Evolutionary conservation across 1,139 yeast genomes (phyloP), one percentile per base, ranked within the genome.

Genomic region (Pichia norvegensis): DNA sequence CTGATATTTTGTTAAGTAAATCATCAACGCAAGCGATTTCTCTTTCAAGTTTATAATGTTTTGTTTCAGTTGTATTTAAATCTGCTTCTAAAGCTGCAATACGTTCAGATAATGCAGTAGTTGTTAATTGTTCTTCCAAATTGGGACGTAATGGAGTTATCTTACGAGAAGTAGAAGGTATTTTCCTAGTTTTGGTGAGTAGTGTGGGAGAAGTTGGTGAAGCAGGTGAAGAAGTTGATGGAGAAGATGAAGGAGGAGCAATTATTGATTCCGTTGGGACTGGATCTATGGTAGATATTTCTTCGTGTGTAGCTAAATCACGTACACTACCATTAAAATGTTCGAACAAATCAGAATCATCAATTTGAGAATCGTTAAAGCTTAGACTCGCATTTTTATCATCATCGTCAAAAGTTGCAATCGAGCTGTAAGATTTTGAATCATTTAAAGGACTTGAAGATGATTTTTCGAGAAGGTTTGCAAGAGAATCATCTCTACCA

Each of bases 11-110:
- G 47, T 14, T 3, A 3, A 51, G 4, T 27, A 61, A 44, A 4
- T 53, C 46, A 21, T 63, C 60, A 14, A 63, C 51, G 37, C 62
- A 63, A 13, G 52, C 52, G n/a, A 63, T 51, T 46, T 64, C 67
- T 36, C 52, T 55, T 40, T 54, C 57, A 9, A 64, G 52, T 45
- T 64, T 64, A 44, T 38, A 45, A 29, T 56, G 53, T 42, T 55
- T 59, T 2, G 25, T 36, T 9, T 53, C 53, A 22, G 58, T 36
- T 22, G 52, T 45, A 4, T 53, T 49, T 22, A 56, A 45, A 40
- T 49, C 40, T n/a, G 45, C 36, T 23, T 49, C 55, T 35, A 59
- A 40, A 14, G 52, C 50, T 11, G 42, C 41, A 20, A 63, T 45
- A 38, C 54, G 57, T 6, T 35, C n/a, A 16, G 50, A 50, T 19